Percentiles rank a stretch among this genome's conserved stretches.
Conservation (phyloP, 2,329 filamentous ascomycete species). For the Colletotrichum sp. region DNA sequence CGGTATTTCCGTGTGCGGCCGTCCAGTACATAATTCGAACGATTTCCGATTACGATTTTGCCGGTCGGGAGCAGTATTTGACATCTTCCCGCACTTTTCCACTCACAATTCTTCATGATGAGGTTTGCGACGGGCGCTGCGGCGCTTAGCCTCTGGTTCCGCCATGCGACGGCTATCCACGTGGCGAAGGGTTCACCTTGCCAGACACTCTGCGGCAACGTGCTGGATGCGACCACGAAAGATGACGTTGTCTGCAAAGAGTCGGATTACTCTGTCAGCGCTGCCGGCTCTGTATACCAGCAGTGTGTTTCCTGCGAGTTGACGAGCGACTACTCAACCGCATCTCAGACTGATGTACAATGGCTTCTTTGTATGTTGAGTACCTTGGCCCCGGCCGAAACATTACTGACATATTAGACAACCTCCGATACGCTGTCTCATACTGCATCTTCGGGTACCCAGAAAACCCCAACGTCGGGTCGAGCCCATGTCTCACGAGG, state of each 20-base stretch:
- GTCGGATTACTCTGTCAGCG: slow-evolving; percentile 36
- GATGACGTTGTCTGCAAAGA: slow-evolving; percentile 56
- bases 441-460: slow-evolving; percentile 61
- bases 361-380: slow-evolving; percentile 57
- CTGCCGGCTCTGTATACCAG: slow-evolving; percentile 54
- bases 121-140: slow-evolving; percentile 14
- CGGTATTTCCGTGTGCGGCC: neutral
- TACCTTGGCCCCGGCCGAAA: too few species aligned
- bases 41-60: neutral
- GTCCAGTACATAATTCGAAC: neutral
- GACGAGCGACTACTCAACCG: slow-evolving; percentile 49
- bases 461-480: slow-evolving; percentile 42
- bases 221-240: slow-evolving; percentile 47
- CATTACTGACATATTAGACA: slow-evolving; percentile 45
- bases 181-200: slow-evolving; percentile 56
- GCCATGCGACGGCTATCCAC: slow-evolving; percentile 38
- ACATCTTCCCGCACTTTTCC: neutral
- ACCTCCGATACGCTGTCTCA: slow-evolving; percentile 60
- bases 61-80: neutral
- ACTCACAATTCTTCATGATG: neutral
- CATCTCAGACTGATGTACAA: slow-evolving; percentile 56
- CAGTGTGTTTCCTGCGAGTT: slow-evolving; percentile 59
- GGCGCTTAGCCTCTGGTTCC: slow-evolving; percentile 24
- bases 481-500: slow-evolving; percentile 59
- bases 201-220: slow-evolving; percentile 57